Evolutionary conservation across 331 rosid genomes (phyloP).

Genomic region (Saraca asoca): DNA sequence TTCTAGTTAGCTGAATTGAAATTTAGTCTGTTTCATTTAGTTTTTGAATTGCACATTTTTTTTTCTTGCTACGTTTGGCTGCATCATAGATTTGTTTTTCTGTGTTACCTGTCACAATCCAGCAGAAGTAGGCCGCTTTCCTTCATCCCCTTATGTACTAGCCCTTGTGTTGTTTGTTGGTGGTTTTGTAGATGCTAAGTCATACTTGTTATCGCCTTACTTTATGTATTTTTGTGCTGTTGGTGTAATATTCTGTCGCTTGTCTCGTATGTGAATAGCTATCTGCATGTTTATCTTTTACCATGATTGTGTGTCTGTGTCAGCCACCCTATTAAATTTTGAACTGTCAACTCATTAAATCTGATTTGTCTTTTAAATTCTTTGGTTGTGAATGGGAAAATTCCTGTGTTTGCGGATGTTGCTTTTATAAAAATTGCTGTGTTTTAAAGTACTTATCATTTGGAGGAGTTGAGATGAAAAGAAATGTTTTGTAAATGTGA

Average conservation of each 20-base stretch:
- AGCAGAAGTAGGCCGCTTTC: not conserved
- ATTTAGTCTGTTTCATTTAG: not conserved
- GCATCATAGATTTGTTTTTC: too few species aligned
- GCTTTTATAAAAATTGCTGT: not conserved
- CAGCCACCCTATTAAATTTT: too few species aligned
- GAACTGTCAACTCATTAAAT: too few species aligned
- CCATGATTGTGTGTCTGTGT: too few species aligned
- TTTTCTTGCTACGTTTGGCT: not conserved
- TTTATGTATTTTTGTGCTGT: not conserved
- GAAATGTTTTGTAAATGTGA: not conserved
- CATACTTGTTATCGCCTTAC: not conserved
- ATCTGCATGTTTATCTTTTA: not conserved
- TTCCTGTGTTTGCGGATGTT: too few species aligned
- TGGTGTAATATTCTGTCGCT: not conserved
- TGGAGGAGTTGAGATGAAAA: not conserved
- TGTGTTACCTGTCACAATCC: not conserved
- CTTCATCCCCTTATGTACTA: not conserved
- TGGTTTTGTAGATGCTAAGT: not conserved
- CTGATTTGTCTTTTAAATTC: too few species aligned
- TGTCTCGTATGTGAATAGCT: not conserved
- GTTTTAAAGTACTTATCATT: not conserved
- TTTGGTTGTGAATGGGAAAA: too few species aligned
- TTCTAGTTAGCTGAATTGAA: slow-evolving; percentile 17
- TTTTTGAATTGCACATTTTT: not conserved
- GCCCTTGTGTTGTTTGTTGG: not conserved